A percentile compares a stretch with the other conserved stretches of the same genome.
phyloP scores from a whole-genome alignment of 495 filamentous ascomycete species.

The Articulospora tetracladia region DNA sequence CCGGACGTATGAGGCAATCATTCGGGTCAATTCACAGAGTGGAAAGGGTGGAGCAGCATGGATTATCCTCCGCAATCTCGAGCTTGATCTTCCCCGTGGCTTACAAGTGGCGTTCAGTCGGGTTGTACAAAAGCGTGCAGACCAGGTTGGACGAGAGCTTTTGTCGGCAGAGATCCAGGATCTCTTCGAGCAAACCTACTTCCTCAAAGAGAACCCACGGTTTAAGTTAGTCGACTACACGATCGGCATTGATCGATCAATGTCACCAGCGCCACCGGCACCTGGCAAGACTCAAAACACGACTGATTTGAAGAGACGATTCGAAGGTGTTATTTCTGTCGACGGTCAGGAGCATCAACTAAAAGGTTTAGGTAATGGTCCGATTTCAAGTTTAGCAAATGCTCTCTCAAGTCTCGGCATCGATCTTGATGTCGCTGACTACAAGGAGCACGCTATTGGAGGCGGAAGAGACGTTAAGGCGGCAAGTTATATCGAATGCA shows the following conservation, averaged over 20 bases:
- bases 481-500: conserved; percentile 91
- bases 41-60: conserved; percentile 95
- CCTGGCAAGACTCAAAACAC: conserved; percentile 68
- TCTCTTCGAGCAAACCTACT: conserved; percentile 86
- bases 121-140: conserved; percentile 77
- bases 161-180: conserved; percentile 74
- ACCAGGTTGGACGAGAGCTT: conserved; percentile 75
- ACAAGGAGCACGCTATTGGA: conserved; percentile 95
- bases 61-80: conserved; percentile 83
- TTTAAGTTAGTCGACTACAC: conserved; percentile 91
- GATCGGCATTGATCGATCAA: conserved; percentile 80
- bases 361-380: conserved; percentile 80
- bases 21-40: conserved; percentile 94
- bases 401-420: conserved; percentile 80
- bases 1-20: conserved; percentile 93
- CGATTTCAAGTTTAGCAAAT: conserved; percentile 82
- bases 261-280: conserved; percentile 66
- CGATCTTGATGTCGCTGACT: conserved; percentile 87
- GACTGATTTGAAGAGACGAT: conserved; percentile 74
- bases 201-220: conserved; percentile 73
- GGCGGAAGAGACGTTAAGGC: conserved; percentile 78
- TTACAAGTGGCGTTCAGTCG: conserved; percentile 89
- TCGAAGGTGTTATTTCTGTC: conserved; percentile 83
- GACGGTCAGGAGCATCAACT: conserved; percentile 77
- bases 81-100: conserved; percentile 90